A percentile compares a stretch with the other conserved stretches of the same genome.
These are phyloP conservation scores for Leishmania guyanensis DNA, from an alignment of 208 protist genomes.

Conservation along the genomic window DNA sequence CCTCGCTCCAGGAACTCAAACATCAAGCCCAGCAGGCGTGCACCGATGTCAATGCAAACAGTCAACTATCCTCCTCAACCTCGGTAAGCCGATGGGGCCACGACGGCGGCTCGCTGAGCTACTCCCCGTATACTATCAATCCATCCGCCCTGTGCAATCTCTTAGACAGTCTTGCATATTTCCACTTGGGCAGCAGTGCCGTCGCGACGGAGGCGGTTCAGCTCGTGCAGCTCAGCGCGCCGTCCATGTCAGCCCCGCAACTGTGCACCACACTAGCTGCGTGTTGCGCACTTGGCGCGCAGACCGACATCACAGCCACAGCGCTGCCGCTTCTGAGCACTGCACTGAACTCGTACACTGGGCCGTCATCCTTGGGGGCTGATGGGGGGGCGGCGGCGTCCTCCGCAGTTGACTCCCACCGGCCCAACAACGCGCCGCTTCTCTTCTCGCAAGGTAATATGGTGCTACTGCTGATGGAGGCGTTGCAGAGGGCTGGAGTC, in stretches of 20 bases:
- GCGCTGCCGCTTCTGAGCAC: conserved; percentile 61
- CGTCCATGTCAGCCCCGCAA: conserved; percentile 53
- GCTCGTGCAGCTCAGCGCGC: conserved; percentile 52
- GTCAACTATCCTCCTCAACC: background rate
- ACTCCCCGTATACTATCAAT: conserved; percentile 32
- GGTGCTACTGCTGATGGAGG: conserved; percentile 55
- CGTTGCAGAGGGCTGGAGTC: conserved; percentile 47
- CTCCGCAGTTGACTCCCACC: background rate
- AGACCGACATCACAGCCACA: conserved; percentile 50
- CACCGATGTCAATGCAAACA: background rate
- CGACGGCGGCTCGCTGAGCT: background rate
- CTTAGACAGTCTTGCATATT: conserved; percentile 82
- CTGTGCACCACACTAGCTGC: conserved; percentile 68
- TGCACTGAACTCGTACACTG: conserved; percentile 40
- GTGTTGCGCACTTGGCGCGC: conserved; percentile 59
- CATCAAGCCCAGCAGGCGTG: conserved; percentile 13
- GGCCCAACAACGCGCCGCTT: conserved; percentile 6
- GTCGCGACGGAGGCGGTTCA: conserved; percentile 62
- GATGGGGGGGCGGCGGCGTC: background rate
- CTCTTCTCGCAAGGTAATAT: conserved; percentile 20
- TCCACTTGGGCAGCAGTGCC: conserved; percentile 57
- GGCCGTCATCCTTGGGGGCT: background rate
- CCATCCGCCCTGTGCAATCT: conserved; percentile 58
- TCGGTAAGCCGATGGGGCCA: background rate
- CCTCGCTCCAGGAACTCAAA: conserved; percentile 44